Conservation (phyloP, 495 filamentous ascomycete genomes). For the Gamarada debralockiae region DNA sequence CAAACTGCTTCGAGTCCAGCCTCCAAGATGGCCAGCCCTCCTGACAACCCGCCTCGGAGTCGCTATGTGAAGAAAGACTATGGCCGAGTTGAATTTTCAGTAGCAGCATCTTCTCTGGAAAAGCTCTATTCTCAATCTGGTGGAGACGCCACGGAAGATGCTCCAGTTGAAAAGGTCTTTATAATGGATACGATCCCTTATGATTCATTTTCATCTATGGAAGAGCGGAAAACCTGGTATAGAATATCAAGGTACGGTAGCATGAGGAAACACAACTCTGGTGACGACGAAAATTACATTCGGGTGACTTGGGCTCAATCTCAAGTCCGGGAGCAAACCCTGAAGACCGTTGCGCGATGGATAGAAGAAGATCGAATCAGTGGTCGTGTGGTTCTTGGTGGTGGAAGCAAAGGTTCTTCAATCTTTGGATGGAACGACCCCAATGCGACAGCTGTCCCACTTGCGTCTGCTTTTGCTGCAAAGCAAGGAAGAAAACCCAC, state of each 20-base stretch:
- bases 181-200: slow-evolving; percentile 18
- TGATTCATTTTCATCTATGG: slow-evolving; percentile 45
- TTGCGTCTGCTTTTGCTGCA: slow-evolving; percentile 39
- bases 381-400: slow-evolving; percentile 43
- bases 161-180: slow-evolving; percentile 14
- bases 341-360: slow-evolving; percentile 55
- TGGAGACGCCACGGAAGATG: background rate
- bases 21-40: background rate
- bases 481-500: slow-evolving; percentile 17
- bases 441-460: slow-evolving; percentile 38
- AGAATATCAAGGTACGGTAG: slow-evolving; percentile 54
- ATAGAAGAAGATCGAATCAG: slow-evolving; percentile 55
- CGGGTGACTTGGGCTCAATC: slow-evolving; percentile 51
- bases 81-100: slow-evolving; percentile 28
- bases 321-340: slow-evolving; percentile 43
- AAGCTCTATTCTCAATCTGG: slow-evolving; percentile 37
- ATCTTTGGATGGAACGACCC: slow-evolving; percentile 52
- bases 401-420: slow-evolving; percentile 35
- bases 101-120: slow-evolving; percentile 36
- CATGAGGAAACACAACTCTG: slow-evolving; percentile 48
- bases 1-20: background rate
- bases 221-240: slow-evolving; percentile 61
- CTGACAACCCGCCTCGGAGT: background rate
- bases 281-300: slow-evolving; percentile 54
- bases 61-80: slow-evolving; percentile 21